Conservation (phyloP, 2,329 filamentous ascomycete species). For the Botrytis fabae region DNA sequence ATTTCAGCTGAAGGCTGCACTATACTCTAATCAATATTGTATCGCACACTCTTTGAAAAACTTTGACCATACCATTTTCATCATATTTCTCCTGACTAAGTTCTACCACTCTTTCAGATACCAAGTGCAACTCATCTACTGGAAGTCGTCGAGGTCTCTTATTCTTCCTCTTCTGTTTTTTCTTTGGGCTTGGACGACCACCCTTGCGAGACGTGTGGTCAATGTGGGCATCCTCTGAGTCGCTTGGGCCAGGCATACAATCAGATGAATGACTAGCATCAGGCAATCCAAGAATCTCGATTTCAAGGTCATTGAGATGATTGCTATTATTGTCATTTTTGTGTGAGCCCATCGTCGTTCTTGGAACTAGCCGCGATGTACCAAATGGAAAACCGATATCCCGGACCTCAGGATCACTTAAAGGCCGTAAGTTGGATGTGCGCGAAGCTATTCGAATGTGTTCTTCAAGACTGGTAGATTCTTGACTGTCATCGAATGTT, state of each 20-base stretch:
- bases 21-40: background rate
- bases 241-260: background rate
- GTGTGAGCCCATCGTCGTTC: background rate
- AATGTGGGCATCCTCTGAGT: background rate
- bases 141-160: constrained; percentile 29
- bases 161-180: constrained; percentile 3
- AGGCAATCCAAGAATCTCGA: background rate
- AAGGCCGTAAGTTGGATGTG: background rate
- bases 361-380: background rate
- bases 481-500: background rate
- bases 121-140: constrained; percentile 29
- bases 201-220: background rate
- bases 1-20: constrained; percentile 27
- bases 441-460: background rate
- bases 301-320: constrained; percentile 4
- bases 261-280: background rate
- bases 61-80: constrained; percentile 9
- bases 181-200: background rate
- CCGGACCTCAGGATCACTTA: background rate
- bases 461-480: constrained; percentile 12
- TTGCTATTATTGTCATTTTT: background rate
- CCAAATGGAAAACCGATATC: background rate
- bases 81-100: constrained; percentile 20
- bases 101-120: constrained; percentile 23
- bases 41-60: background rate